A percentile compares a stretch with the other conserved stretches of the same genome.
Evolutionary conservation across 2,329 filamentous ascomycete species (phyloP).

Genomic region (Penicillium sp.): DNA sequence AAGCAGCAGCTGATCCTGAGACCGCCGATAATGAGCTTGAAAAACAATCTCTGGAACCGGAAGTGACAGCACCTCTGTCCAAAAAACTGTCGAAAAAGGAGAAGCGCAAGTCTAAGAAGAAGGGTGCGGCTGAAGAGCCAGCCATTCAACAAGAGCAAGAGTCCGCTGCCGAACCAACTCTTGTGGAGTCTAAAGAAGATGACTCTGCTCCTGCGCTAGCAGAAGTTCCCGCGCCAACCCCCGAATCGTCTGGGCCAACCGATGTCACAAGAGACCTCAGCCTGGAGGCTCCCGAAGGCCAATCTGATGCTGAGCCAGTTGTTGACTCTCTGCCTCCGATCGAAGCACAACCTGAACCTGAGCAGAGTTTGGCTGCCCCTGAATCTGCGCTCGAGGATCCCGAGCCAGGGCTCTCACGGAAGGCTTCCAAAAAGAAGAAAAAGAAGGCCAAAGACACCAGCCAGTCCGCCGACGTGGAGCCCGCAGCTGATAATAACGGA

Average conservation of each 20-base stretch:
- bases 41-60: constrained; percentile 3
- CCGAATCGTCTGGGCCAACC: no score
- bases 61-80: constrained; percentile 5
- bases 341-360: constrained; percentile 1
- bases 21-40: not conserved
- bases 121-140: constrained; percentile 4
- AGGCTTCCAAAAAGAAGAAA: constrained; percentile 34
- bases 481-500: constrained; percentile 1
- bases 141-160: constrained; percentile 1
- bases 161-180: not conserved
- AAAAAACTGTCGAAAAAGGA: constrained; percentile 23
- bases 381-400: not conserved
- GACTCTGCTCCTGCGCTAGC: not conserved
- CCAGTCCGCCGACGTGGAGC: constrained; percentile 6
- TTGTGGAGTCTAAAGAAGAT: not conserved
- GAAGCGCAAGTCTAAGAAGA: constrained; percentile 22
- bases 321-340: not conserved
- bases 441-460: constrained; percentile 25
- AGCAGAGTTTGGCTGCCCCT: not conserved
- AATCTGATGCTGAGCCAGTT: not conserved
- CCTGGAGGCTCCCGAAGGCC: not conserved
- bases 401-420: constrained; percentile 17
- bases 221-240: no score
- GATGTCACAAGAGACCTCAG: not conserved
- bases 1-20: constrained; percentile 5